phyloP scores from a whole-genome alignment of 441 rosid species.

The Pelargonium australe region DNA sequence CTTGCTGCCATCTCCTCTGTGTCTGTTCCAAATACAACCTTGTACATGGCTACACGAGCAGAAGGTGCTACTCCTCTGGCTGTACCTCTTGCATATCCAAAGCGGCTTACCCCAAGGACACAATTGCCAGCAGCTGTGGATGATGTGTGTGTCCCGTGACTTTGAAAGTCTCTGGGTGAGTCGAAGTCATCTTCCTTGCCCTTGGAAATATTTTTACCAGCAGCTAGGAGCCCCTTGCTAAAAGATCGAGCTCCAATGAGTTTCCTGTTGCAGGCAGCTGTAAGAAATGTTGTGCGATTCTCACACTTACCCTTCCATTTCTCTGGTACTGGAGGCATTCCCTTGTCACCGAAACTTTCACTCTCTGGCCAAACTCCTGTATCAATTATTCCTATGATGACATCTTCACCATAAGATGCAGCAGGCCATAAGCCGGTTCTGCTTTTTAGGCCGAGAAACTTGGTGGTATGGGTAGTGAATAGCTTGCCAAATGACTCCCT shows the following conservation, averaged over 20 bases:
- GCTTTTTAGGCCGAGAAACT: constrained; percentile 25
- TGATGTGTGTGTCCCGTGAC: constrained; percentile 49
- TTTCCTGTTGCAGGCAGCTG: constrained; percentile 35
- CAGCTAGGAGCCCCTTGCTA: constrained; percentile 28
- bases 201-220: constrained; percentile 15
- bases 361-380: constrained; percentile 49
- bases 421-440: constrained; percentile 21
- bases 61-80: constrained; percentile 30
- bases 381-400: constrained; percentile 27
- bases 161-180: constrained; percentile 33
- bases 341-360: constrained; percentile 34
- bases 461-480: constrained; percentile 22
- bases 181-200: constrained; percentile 19
- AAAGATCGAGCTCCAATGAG: constrained; percentile 31
- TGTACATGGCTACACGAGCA: constrained; percentile 31
- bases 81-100: constrained; percentile 27
- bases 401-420: constrained; percentile 23
- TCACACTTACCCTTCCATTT: constrained; percentile 47
- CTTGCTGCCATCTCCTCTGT: constrained; percentile 6
- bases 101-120: constrained; percentile 17
- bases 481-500: constrained; percentile 27
- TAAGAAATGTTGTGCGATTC: constrained; percentile 26
- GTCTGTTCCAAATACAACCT: constrained; percentile 22
- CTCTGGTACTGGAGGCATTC: constrained; percentile 30
- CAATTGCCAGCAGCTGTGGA: constrained; percentile 44